Base-by-base conservation (phyloP, 208 protist species). In the Crithidia fasciculata region DNA sequence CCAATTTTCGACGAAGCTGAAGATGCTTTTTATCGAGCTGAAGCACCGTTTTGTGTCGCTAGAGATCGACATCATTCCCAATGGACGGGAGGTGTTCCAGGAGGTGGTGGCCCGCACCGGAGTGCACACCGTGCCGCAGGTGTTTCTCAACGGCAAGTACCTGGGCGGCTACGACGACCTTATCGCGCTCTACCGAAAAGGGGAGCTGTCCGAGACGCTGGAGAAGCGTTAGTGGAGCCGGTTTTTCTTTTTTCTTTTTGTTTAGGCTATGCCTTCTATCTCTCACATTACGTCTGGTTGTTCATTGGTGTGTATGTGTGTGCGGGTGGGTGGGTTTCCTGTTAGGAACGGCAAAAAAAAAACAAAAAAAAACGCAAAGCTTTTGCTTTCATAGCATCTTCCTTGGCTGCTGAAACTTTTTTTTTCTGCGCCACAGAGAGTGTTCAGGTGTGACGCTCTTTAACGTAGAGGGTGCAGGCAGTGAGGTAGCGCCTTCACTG, bases 61-160 rank as follows among this genome's bases (percentile, higher is more conserved):
- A 5, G 89, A 96, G 78, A 90, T 96, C 40, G 88, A 96, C 66
- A 92, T 96, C 66, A 93, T 96, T 59, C 92, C 89, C 9, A 95
- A 96, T 60, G 92, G 92, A 7, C 81, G 89, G 12, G 88, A 92
- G 47, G 81, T 96, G 9, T 96, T 96, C 47, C 72, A 87, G 53
- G 87, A 94, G 71, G 88, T 95, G 44, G 85, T 89, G 3, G 78
- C 70, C 0, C 83, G 89, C 37, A 94, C 88, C 8, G 81, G 82
- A 3, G 85, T 90, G 40, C 89, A 95, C 65, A 95, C 89, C 8
- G 92, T 96, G 19, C 92, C 92, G 54, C 92, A 96, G 74, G 77
- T 95, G 13, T 96, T 95, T 74, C 65, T 90, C 39, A 83, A 89
- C 61, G 86, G 87, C n/a, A 85, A 88, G 73, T 95, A 93, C 65